These are phyloP conservation scores for Trypanosoma brucei DNA, from an alignment of 208 protist genomes.

Conservation along the genomic window DNA sequence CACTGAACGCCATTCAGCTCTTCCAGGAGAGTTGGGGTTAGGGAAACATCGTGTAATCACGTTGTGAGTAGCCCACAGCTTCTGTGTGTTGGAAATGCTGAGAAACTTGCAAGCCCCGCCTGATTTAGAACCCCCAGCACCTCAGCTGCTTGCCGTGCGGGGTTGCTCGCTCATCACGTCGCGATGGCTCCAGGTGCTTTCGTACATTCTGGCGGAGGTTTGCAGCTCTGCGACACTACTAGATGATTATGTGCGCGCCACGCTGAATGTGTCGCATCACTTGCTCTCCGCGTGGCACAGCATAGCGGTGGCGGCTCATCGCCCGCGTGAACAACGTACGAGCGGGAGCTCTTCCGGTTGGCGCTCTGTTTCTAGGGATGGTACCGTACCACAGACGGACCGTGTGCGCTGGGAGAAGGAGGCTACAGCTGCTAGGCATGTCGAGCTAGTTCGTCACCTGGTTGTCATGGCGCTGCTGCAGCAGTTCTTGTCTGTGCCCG, in stretches of 20 bases:
- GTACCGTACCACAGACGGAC: background rate
- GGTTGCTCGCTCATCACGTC: constrained; percentile 25
- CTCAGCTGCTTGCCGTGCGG: constrained; percentile 1
- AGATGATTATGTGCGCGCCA: constrained; percentile 54
- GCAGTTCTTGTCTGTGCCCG: constrained; percentile 45
- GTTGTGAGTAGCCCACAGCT: too few relatives aligned
- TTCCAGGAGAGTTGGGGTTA: too few relatives aligned
- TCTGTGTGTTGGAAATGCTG: background rate
- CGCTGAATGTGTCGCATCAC: constrained; percentile 42
- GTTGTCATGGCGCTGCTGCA: constrained; percentile 47
- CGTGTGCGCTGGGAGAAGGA: constrained; percentile 13
- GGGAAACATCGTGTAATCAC: too few relatives aligned
- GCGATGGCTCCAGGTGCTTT: constrained; percentile 48
- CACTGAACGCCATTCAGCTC: too few relatives aligned
- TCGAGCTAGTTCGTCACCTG: constrained; percentile 37
- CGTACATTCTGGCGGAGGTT: constrained; percentile 63
- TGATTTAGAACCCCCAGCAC: background rate
- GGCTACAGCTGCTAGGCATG: constrained; percentile 34
- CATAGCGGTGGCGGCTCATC: constrained; percentile 35
- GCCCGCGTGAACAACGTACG: background rate
- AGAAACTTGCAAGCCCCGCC: background rate
- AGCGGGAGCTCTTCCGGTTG: background rate
- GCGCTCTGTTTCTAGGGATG: background rate
- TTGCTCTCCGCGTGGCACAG: constrained; percentile 61
- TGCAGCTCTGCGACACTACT: constrained; percentile 62